phyloP scores from a whole-genome alignment of 2,329 filamentous ascomycete genomes.

The Penicillium sp. region DNA sequence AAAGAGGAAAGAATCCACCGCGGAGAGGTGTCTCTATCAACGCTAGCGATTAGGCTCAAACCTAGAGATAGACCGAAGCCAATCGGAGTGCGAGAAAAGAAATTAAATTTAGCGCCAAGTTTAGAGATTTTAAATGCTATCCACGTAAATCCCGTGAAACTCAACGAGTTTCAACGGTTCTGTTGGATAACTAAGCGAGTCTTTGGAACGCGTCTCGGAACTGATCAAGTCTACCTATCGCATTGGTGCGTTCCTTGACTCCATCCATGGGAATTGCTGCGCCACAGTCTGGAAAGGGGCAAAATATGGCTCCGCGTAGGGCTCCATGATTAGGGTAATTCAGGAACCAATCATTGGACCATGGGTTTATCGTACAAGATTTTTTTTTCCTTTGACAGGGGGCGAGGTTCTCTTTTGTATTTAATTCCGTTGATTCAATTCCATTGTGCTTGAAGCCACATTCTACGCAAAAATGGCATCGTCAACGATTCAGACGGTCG shows the following conservation, averaged over 20 bases:
- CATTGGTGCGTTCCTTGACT: slow-evolving; percentile 15
- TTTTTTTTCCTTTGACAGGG: slow-evolving; percentile 11
- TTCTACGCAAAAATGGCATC: slow-evolving; percentile 16
- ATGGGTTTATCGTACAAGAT: slow-evolving; percentile 21
- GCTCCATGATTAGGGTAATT: slow-evolving; percentile 18
- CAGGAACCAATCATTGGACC: slow-evolving; percentile 25
- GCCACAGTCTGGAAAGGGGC: slow-evolving; percentile 24
- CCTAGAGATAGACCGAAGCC: slow-evolving; percentile 12
- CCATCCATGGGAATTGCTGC: slow-evolving; percentile 24
- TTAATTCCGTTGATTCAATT: slow-evolving; percentile 1
- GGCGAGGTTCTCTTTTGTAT: slow-evolving; percentile 10
- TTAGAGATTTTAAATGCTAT: slow-evolving; percentile 13
- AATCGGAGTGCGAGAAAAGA: slow-evolving; percentile 12
- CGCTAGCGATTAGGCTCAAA: slow-evolving; percentile 26
- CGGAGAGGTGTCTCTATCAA: slow-evolving; percentile 14
- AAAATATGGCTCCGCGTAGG: slow-evolving; percentile 25
- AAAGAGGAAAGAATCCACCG: slow-evolving; percentile 11
- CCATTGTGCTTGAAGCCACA: not conserved
- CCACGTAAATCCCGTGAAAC: slow-evolving; percentile 23
- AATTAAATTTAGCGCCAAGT: slow-evolving; percentile 21
- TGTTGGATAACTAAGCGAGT: slow-evolving; percentile 25
- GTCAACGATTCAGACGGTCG: slow-evolving; percentile 22
- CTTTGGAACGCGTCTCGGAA: slow-evolving; percentile 11
- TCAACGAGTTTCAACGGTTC: slow-evolving; percentile 25
- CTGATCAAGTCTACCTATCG: not conserved